Evolutionary conservation across 1,284 basidiomycete genomes (phyloP), one percentile per base, ranked within the genome.

Genomic region (Ceratobasidium sp.): DNA sequence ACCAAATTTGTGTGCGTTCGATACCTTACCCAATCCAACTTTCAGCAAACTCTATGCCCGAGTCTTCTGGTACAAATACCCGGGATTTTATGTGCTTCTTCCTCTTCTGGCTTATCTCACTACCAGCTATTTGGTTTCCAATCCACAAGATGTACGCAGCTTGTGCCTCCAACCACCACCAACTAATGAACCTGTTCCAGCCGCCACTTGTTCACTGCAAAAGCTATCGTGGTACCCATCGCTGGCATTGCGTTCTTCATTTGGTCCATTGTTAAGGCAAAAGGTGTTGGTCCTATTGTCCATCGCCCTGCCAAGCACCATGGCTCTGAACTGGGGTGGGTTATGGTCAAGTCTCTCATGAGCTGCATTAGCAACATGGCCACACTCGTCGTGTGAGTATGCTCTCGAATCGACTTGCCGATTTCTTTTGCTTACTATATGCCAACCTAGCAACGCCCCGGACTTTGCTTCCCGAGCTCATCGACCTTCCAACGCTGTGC

Each of bases 291-390:
- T 0, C 87, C 90, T n/a, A 88, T 94, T 69, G 79, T 95, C 56
- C 82, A 82, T 56, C 87, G 89, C 71, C 85, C 86, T 6, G 81
- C 85, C 0, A 84, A 79, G 2, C 74, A 92, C n/a, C 82, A 85
- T 71, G 91, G 91, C 14, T 85, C 84, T 27, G 83, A 83, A 5
- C 81, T 92, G 39, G 85, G 83, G 25, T 95, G 92, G 93, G 84
- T 84, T 25, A 94, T 93, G 86, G 82, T 93, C 30, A 81, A 83
- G 62, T 85, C 85, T 75, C 80, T 90, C 74, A 91, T 90, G 85
- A 86, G 84, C 11, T 91, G 87, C 77, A 87, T 92, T 76, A 87
- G 85, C 78, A 91, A 91, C 78, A 88, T 89, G 84, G 87, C 87
- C 13, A 90, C 88, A 0, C 82, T 91, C 59, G 81, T 89, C 75